Percentiles rank a stretch among this genome's conserved stretches.
Conservation (phyloP, 1,139 yeast species). For the Spathaspora sp. region DNA sequence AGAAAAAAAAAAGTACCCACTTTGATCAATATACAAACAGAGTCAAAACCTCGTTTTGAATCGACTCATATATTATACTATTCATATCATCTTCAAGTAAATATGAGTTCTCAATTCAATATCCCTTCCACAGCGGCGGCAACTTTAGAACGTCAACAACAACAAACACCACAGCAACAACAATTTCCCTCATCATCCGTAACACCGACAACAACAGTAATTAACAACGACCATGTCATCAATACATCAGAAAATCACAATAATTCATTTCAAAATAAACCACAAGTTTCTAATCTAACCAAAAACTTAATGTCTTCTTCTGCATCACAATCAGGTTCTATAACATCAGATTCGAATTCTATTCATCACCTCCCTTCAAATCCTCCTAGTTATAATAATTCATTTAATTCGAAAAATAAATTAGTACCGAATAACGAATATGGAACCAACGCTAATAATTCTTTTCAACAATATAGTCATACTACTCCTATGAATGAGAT, state of each 20-base stretch:
- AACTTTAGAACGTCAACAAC: slow-evolving; percentile 5
- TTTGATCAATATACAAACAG: slow-evolving; percentile 1
- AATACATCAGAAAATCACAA: slow-evolving; percentile 5
- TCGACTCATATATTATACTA: background rate
- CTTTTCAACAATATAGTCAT: slow-evolving; percentile 5
- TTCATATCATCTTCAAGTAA: background rate
- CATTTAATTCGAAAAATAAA: slow-evolving; percentile 3
- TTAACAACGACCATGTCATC: slow-evolving; percentile 1
- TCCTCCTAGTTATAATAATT: slow-evolving; percentile 9
- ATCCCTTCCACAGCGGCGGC: slow-evolving; percentile 1
- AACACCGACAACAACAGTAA: background rate
- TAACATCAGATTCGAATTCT: slow-evolving; percentile 3
- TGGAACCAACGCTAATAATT: slow-evolving; percentile 2
- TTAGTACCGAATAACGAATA: slow-evolving; percentile 7
- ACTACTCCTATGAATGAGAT: slow-evolving; percentile 22
- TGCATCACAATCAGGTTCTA: background rate
- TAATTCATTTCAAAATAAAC: slow-evolving; percentile 10
- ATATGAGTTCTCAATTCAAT: slow-evolving; percentile 5
- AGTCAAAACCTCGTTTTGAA: background rate
- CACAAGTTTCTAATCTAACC: slow-evolving; percentile 39
- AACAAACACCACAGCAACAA: slow-evolving; percentile 3
- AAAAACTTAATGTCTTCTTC: slow-evolving; percentile 30
- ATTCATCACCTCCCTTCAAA: slow-evolving; percentile 6
- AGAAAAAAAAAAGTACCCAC: background rate
- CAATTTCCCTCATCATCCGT: slow-evolving; percentile 1